Percentiles rank a stretch among this genome's conserved stretches.
Evolutionary conservation across 371 early-diverging fungal species (phyloP).

Genomic region (Umbelopsis sp.): DNA sequence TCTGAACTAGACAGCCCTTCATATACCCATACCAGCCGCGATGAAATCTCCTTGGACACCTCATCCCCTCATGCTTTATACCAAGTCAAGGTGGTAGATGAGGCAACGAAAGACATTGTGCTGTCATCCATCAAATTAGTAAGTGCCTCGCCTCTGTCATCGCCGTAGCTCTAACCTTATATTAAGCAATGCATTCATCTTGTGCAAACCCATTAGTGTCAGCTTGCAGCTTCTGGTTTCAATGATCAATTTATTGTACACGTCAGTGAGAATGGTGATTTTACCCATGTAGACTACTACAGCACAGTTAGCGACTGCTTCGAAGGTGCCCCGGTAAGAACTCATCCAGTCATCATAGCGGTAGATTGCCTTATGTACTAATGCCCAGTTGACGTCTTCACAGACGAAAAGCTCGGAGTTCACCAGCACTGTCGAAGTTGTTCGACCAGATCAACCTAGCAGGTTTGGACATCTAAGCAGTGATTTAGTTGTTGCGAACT

Average conservation of each 20-base stretch:
- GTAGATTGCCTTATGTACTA: neutral
- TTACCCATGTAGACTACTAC: slow-evolving; percentile 34
- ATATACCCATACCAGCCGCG: slow-evolving; percentile 25
- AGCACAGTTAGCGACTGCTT: slow-evolving; percentile 27
- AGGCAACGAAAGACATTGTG: slow-evolving; percentile 26
- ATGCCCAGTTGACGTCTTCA: slow-evolving; percentile 9
- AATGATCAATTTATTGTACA: slow-evolving; percentile 34
- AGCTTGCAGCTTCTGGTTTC: slow-evolving; percentile 35
- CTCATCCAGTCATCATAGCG: neutral
- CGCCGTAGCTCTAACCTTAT: neutral
- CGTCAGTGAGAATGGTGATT: slow-evolving; percentile 29
- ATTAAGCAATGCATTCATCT: neutral
- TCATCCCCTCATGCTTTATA: slow-evolving; percentile 21
- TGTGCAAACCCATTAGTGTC: slow-evolving; percentile 23
- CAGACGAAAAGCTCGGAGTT: slow-evolving; percentile 23
- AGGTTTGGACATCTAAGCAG: slow-evolving; percentile 19
- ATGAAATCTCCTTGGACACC: neutral
- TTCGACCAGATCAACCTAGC: slow-evolving; percentile 21
- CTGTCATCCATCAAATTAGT: slow-evolving; percentile 31
- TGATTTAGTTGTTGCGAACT: too few relatives aligned
- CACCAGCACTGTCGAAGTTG: slow-evolving; percentile 21
- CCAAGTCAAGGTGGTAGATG: slow-evolving; percentile 36
- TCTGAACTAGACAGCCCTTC: slow-evolving; percentile 19
- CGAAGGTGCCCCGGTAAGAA: slow-evolving; percentile 23
- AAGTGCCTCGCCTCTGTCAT: neutral